These are phyloP conservation scores for Sporothrix protearum DNA, from an alignment of 2,329 filamentous ascomycete genomes.

Conservation along the genomic window DNA sequence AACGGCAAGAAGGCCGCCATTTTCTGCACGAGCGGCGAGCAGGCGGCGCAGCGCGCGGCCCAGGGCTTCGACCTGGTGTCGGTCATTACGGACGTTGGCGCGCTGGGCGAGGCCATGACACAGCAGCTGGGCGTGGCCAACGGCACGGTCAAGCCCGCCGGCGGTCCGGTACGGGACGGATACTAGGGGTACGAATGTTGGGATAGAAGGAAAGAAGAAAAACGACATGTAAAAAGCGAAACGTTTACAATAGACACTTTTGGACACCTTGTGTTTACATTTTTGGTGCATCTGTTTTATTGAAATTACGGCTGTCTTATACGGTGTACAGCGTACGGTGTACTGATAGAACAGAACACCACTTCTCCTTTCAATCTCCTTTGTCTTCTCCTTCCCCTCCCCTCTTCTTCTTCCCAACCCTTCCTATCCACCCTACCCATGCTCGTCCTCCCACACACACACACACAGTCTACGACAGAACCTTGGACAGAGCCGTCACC, in stretches of 20 bases:
- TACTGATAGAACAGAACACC: background rate
- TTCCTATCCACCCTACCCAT: background rate
- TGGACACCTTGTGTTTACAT: background rate
- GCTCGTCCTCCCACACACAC: too few relatives aligned
- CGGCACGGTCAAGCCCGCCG: slow-evolving; percentile 25
- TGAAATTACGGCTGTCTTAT: background rate
- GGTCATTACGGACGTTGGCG: slow-evolving; percentile 38
- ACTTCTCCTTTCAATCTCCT: too few relatives aligned
- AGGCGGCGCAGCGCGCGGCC: slow-evolving; percentile 35
- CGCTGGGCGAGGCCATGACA: slow-evolving; percentile 36
- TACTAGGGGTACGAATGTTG: slow-evolving; percentile 10
- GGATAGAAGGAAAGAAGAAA: background rate
- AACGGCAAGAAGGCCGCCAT: slow-evolving; percentile 42
- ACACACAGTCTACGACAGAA: slow-evolving; percentile 22
- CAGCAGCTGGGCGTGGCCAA: slow-evolving; percentile 35
- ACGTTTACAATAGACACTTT: slow-evolving; percentile 1
- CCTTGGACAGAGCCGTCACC: slow-evolving; percentile 43
- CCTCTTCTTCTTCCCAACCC: too few relatives aligned
- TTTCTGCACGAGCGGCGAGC: slow-evolving; percentile 40
- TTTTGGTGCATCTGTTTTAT: background rate
- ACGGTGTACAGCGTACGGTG: background rate
- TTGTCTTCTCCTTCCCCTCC: background rate
- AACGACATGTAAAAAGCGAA: background rate
- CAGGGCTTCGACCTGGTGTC: slow-evolving; percentile 43
- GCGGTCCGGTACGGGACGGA: slow-evolving; percentile 13